These are phyloP conservation scores for Microbotryum saponariae DNA, from an alignment of 1,284 basidiomycete species.

Conservation along the genomic window DNA sequence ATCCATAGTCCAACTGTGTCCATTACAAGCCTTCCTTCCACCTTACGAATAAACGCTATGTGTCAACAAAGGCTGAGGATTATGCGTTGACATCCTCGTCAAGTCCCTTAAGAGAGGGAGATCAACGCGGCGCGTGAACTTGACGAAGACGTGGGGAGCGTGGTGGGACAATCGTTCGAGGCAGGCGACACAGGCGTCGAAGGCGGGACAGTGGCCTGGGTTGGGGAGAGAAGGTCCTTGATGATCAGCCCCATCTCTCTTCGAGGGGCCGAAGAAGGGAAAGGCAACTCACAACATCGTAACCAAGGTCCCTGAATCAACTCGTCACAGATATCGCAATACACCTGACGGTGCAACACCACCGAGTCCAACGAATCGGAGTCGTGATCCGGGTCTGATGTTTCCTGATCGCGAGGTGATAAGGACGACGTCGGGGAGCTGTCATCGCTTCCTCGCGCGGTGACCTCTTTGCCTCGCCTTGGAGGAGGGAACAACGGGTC, in stretches of 20 bases:
- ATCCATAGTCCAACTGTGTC: too few relatives aligned
- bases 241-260: not conserved
- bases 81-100: slow-evolving; percentile 1
- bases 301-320: slow-evolving; percentile 8
- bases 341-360: slow-evolving; percentile 4
- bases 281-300: slow-evolving; percentile 13
- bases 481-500: not conserved
- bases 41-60: slow-evolving; percentile 6
- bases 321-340: slow-evolving; percentile 10
- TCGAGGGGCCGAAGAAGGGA: not conserved
- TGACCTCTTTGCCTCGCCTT: too few relatives aligned
- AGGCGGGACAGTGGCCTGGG: slow-evolving; percentile 16
- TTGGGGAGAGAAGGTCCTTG: not conserved
- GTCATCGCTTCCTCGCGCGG: not conserved
- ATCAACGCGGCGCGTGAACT: slow-evolving; percentile 9
- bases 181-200: slow-evolving; percentile 13
- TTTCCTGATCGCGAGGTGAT: not conserved
- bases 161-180: slow-evolving; percentile 7
- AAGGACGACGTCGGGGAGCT: not conserved
- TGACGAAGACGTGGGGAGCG: slow-evolving; percentile 14
- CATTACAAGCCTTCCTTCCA: not conserved
- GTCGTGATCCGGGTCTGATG: not conserved
- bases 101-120: slow-evolving; percentile 6
- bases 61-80: slow-evolving; percentile 3
- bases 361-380: not conserved